Evolutionary conservation across 176 grass and related monocot species (phyloP).

Genomic region (Luzula sylvatica): DNA sequence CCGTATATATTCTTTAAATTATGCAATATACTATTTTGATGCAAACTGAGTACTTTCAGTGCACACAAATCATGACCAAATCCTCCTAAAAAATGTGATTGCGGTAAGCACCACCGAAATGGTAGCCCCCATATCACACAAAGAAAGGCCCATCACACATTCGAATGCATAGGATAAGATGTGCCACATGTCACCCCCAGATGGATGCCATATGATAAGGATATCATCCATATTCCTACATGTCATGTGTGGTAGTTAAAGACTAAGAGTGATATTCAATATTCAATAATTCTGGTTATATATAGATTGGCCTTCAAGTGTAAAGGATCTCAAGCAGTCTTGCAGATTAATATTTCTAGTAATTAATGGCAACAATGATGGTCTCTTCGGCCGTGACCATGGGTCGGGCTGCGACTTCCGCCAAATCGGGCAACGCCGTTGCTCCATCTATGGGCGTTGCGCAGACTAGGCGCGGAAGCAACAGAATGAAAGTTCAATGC

Average conservation of each 20-base stretch:
- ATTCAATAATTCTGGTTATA: slow-evolving; percentile 31
- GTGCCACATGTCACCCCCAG: slow-evolving; percentile 9
- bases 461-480: slow-evolving; percentile 36
- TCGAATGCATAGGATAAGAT: slow-evolving; percentile 12
- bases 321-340: slow-evolving; percentile 2
- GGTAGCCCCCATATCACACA: slow-evolving; percentile 4
- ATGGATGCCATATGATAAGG: slow-evolving; percentile 20
- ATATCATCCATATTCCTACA: slow-evolving; percentile 22
- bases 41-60: too few relatives aligned
- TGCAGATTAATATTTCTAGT: neutral
- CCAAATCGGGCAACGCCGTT: slow-evolving; percentile 21
- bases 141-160: slow-evolving; percentile 24
- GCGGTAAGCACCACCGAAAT: neutral
- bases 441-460: slow-evolving; percentile 45
- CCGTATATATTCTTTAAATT: too few relatives aligned
- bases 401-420: slow-evolving; percentile 7
- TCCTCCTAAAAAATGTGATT: too few relatives aligned
- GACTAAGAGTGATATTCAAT: slow-evolving; percentile 5
- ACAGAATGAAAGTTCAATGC: slow-evolving; percentile 51
- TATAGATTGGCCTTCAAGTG: neutral
- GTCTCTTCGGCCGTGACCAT: slow-evolving; percentile 40
- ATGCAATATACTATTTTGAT: too few relatives aligned
- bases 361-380: slow-evolving; percentile 41
- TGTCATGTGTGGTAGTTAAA: slow-evolving; percentile 31
- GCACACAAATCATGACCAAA: too few relatives aligned